Percentiles rank a stretch among this genome's conserved stretches.
These are phyloP conservation scores for Xylaria sp. DNA, from an alignment of 2,329 filamentous ascomycete genomes.

Conservation along the genomic window DNA sequence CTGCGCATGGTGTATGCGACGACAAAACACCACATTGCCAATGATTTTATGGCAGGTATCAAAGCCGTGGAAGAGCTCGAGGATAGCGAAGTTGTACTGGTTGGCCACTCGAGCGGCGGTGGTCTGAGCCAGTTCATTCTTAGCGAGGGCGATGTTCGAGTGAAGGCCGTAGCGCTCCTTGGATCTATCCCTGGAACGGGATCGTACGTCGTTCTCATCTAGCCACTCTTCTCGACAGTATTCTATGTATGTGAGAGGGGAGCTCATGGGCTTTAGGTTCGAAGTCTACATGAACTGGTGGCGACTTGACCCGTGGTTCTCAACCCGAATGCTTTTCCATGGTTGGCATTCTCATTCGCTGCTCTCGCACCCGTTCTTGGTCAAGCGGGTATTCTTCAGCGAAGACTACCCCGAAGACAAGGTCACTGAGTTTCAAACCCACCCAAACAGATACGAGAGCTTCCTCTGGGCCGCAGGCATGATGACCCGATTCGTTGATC, in stretches of 20 bases:
- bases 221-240: too few relatives aligned
- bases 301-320: slow-evolving; percentile 44
- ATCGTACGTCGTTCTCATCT: slow-evolving; percentile 35
- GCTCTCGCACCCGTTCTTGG: slow-evolving; percentile 45
- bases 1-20: slow-evolving; percentile 44
- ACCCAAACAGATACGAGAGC: slow-evolving; percentile 45
- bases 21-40: slow-evolving; percentile 37
- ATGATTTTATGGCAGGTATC: slow-evolving; percentile 42
- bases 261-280: slow-evolving; percentile 9
- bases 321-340: slow-evolving; percentile 42
- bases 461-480: slow-evolving; percentile 49
- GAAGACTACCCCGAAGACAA: slow-evolving; percentile 36
- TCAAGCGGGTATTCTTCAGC: slow-evolving; percentile 48
- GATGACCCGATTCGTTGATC: slow-evolving; percentile 40
- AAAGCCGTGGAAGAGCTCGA: slow-evolving; percentile 34
- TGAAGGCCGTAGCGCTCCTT: slow-evolving; percentile 42
- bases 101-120: slow-evolving; percentile 48
- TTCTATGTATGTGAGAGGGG: not conserved
- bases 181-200: slow-evolving; percentile 45
- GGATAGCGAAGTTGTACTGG: slow-evolving; percentile 36
- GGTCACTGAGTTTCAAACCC: slow-evolving; percentile 39
- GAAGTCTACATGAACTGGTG: slow-evolving; percentile 43
- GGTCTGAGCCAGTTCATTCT: slow-evolving; percentile 44
- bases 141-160: slow-evolving; percentile 35
- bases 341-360: slow-evolving; percentile 46